These are phyloP conservation scores for Posidonia oceanica DNA, from an alignment of 116 monocot species.

Conservation along the genomic window DNA sequence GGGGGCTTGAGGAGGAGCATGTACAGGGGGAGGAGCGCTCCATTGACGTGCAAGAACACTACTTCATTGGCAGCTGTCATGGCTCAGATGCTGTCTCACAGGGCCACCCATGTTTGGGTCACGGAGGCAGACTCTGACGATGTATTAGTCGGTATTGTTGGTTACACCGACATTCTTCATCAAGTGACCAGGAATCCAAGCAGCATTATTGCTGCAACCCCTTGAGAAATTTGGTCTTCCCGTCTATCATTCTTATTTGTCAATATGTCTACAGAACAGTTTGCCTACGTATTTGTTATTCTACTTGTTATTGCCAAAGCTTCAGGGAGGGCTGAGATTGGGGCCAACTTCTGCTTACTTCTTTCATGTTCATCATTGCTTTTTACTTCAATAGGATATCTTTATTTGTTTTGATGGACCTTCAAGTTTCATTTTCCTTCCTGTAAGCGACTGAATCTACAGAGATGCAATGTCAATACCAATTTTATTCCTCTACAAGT, in stretches of 20 bases:
- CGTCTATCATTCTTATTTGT: not conserved
- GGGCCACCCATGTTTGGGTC: slow-evolving; percentile 95
- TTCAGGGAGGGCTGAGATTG: too few relatives aligned
- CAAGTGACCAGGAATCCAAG: slow-evolving; percentile 53
- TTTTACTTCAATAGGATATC: too few relatives aligned
- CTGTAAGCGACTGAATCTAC: too few relatives aligned
- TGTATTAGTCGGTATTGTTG: slow-evolving; percentile 55
- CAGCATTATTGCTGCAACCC: not conserved
- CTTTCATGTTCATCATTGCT: too few relatives aligned
- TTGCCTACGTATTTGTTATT: too few relatives aligned
- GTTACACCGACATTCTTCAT: slow-evolving; percentile 60
- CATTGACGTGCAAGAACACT: slow-evolving; percentile 58
- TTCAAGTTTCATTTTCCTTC: too few relatives aligned
- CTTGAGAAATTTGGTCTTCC: not conserved
- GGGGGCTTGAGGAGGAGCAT: slow-evolving; percentile 30
- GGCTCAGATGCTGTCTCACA: slow-evolving; percentile 93
- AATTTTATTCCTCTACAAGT: too few relatives aligned
- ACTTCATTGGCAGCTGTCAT: slow-evolving; percentile 89
- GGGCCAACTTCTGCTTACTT: too few relatives aligned
- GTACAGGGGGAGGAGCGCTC: slow-evolving; percentile 75
- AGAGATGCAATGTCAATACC: too few relatives aligned
- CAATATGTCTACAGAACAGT: not conserved
- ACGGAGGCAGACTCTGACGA: slow-evolving; percentile 46
- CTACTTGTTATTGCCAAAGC: too few relatives aligned
- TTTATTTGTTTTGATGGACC: too few relatives aligned